Base-by-base conservation (phyloP, 441 rosid genomes). In the Flueggea neowawraea region DNA sequence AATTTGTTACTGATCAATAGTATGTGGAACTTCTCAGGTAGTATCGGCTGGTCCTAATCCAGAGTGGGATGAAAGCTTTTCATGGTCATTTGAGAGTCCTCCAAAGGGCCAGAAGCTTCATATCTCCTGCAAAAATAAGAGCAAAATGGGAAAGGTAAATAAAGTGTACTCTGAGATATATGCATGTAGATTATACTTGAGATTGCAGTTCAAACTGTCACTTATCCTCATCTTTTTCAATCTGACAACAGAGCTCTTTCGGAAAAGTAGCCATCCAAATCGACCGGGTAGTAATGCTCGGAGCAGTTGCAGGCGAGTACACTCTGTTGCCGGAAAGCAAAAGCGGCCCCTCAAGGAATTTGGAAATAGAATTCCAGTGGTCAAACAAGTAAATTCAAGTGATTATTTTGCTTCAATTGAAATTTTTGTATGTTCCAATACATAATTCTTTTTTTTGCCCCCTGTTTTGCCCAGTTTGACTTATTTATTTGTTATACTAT, bases 261-360 rank as follows among this genome's bases (percentile, higher is more conserved):
- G 99, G 97, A 16, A 95, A 95, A 79, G 99, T 96, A 62, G 90
- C 99, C 0, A 96, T 96, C 71, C 98, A 96, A 78, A 96, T 96
- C 2, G 99, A 96, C 57, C 82, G 97, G 55, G 98, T 93, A 8
- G 96, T 96, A 44, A 90, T 93, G 98, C 94, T 96, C 22, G 98
- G 99, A 78, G 88, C 97, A 44, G 98, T 93, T 5, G 87, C 96
- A 0, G 96, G 98, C 50, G 99, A 92, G 68, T 96, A 96, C 76
- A 81, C 86, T 16, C 64, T 96, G 64, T 78, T 96, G 75, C 99
- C 99, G 0, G 85, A 88, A 75, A 95, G 99, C 78, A 95, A 95
- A 77, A 90, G 95, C 41, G 98, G 99, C 28, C 95, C 97, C 2
- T 74, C 96, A 1, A 78, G 99, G 83, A 84, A 84, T 62, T 75